Base-by-base conservation (phyloP, 352 stramenopile species). In the Globisporangium abappressorium region DNA sequence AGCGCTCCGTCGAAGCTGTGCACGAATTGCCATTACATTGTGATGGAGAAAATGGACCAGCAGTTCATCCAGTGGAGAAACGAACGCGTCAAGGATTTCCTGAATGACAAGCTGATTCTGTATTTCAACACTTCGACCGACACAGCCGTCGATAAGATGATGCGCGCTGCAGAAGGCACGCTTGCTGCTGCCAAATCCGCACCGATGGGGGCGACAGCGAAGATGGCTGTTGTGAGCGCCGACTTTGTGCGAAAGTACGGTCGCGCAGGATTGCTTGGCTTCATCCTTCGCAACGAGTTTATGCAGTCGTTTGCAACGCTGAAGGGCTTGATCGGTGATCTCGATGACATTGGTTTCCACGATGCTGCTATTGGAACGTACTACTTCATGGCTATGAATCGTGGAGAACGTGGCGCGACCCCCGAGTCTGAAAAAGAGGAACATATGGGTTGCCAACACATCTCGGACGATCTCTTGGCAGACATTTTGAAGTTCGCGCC, bases 351-450 rank as follows among this genome's bases (percentile, higher is more conserved):
- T 34, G 84, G 82, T 0, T 92, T 96, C 62, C 88, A 96, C 72
- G 88, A 96, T 75, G 86, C 87, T 54, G 85, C 88, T 0, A 83
- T 96, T 62, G 88, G 88, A 2, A 91, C 85, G 18, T 96, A 94
- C 54, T 96, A 96, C 60, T 94, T 94, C 53, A 96, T 96, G 88
- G 88, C 88, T 5, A 93, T 92, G 82, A 94, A 94, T 55, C 85
- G 88, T 53, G 88, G 88, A 1, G 81, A 91, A 22, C 85, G 88
- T 22, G 88, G 88, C n/a, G 80, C 83, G 33, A 78, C 87, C 55
- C 88, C 88, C 7, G 79, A 89, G 36, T 68, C 73, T 5, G 88
- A 96, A 51, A 80, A 79, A 20, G 75, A 87, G 47, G 75, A 75
- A 15, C 86, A 96, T 68, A 66, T 66, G 22, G 80, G 73, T 4